Evolutionary conservation across 106 monocot genomes (phyloP).

Genomic region (Hemerocallis citrina): DNA sequence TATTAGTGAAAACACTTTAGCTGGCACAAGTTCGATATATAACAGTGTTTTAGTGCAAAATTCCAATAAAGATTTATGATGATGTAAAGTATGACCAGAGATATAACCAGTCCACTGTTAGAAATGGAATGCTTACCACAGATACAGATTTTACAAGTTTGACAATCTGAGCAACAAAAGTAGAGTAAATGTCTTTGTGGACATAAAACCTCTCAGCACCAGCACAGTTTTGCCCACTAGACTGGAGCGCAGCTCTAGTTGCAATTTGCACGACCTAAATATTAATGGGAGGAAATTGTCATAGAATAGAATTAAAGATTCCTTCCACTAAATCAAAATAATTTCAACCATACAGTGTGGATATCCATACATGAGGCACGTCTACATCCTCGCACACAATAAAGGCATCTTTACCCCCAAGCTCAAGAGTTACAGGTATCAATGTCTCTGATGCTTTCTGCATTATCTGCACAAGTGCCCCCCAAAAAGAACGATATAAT

Average conservation of each 20-base stretch:
- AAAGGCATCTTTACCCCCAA: constrained; percentile 99
- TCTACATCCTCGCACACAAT: constrained; percentile 98
- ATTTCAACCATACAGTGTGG: neutral
- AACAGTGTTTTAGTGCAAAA: no score
- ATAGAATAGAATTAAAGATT: neutral
- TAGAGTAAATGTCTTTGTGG: constrained; percentile 70
- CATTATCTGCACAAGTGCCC: constrained; percentile 80
- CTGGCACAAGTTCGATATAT: no score
- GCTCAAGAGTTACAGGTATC: constrained; percentile 95
- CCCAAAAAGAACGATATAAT: neutral
- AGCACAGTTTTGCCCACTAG: constrained; percentile 99
- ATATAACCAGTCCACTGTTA: neutral
- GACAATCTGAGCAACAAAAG: constrained; percentile 82
- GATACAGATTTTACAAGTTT: constrained; percentile 92
- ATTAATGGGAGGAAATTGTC: constrained; percentile 17
- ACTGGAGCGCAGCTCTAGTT: constrained; percentile 85
- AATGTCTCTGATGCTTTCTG: constrained; percentile 79
- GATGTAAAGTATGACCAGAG: neutral
- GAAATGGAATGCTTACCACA: constrained; percentile 59
- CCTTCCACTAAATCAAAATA: neutral
- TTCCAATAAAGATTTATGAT: no score
- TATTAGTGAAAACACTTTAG: no score
- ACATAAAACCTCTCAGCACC: constrained; percentile 99
- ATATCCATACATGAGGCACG: constrained; percentile 57
- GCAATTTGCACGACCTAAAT: constrained; percentile 90